Evolutionary conservation across 805 yeast genomes (phyloP), one percentile per base, ranked within the genome.

Genomic region (Candida ovalis): DNA sequence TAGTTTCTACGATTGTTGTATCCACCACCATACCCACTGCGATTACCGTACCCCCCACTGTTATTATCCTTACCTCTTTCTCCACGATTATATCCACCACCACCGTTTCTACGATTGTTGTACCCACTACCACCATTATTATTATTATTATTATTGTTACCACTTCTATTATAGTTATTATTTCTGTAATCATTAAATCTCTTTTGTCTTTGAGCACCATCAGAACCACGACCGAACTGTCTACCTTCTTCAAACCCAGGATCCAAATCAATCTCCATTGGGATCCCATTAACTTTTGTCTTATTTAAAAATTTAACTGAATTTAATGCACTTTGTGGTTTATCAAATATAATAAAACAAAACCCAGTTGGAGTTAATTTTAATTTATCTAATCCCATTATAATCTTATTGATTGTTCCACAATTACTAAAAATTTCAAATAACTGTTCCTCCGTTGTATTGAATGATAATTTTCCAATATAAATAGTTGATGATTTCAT

Each of bases 191-290:
- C 41, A 18, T 8, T 30, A 43, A 41, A 37, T 45, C 54, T 44
- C 57, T 41, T 74, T 71, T 77, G 46, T 72, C 78, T 56, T 64
- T 94, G 99, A 2, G 97, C 98, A 48, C 99, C 99, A 52, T 80
- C 82, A 15, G 78, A 76, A 41, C 98, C 98, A 60, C 99, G 77
- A 19, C 99, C 99, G 62, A 83, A 94, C 63, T 94, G 98, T 55
- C 99, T 76, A 1, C 99, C 99, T 58, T 92, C 97, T 53, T 78
- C 81, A 64, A 92, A 94, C 0, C 99, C 99, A 0, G 97, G 97
- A 62, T 94, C 99, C 58, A 95, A 73, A 69, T 94, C 99, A 43
- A 92, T 88, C 35, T 86, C 84, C 61, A 94, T 77, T 35, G 76
- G 72, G 52, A 88, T 82, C 44, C 91, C 96, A 61, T 92, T 97